phyloP scores from a whole-genome alignment of 2,329 filamentous ascomycete genomes.

The Aspergillus sp. region DNA sequence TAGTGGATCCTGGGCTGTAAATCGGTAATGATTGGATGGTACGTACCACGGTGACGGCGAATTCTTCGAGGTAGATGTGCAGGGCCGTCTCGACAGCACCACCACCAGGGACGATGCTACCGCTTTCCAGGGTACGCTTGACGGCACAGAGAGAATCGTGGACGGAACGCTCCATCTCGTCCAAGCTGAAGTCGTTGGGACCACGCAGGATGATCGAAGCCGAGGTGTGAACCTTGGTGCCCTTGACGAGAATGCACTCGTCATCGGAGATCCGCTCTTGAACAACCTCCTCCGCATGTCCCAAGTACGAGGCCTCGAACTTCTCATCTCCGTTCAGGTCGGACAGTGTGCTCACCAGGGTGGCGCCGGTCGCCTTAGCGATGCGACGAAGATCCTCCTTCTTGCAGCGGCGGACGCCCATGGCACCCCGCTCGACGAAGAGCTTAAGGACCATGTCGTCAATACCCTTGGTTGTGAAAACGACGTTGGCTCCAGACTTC shows the following conservation, averaged over 20 bases:
- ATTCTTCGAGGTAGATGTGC: slow-evolving; percentile 98
- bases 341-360: slow-evolving; percentile 86
- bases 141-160: slow-evolving; percentile 96
- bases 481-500: slow-evolving; percentile 92
- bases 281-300: slow-evolving; percentile 90
- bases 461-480: slow-evolving; percentile 97
- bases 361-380: slow-evolving; percentile 92
- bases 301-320: slow-evolving; percentile 86
- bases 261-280: slow-evolving; percentile 99
- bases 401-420: slow-evolving; percentile 95
- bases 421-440: slow-evolving; percentile 90
- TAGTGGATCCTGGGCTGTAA: background rate
- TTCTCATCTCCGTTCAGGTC: slow-evolving; percentile 97
- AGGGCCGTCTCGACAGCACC: slow-evolving; percentile 98
- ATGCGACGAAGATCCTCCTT: slow-evolving; percentile 97
- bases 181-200: slow-evolving; percentile 91
- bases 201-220: slow-evolving; percentile 95
- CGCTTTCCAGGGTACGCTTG: slow-evolving; percentile 94
- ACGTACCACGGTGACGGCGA: slow-evolving; percentile 86
- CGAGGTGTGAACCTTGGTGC: slow-evolving; percentile 89
- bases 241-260: slow-evolving; percentile 95
- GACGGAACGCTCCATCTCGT: slow-evolving; percentile 98
- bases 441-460: slow-evolving; percentile 93
- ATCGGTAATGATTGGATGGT: background rate
- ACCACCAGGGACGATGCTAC: slow-evolving; percentile 92